Conservation (phyloP, 2,329 filamentous ascomycete species). For the Apiospora koreana region DNA sequence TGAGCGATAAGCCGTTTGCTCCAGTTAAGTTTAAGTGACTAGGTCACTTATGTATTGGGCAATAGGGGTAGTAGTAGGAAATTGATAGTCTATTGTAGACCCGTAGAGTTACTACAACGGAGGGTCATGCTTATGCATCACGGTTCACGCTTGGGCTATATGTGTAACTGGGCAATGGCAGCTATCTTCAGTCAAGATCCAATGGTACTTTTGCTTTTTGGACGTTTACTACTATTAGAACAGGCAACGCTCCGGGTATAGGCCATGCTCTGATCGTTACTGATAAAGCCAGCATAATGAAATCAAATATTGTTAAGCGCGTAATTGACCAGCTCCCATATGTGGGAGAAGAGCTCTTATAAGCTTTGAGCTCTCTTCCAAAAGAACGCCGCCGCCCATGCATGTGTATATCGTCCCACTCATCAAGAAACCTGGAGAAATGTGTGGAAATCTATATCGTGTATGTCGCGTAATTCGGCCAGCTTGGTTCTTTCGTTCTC, state of each 20-base stretch:
- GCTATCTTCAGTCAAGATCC: no score
- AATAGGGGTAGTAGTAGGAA: no score
- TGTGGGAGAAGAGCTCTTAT: constrained; percentile 26
- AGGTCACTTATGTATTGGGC: no score
- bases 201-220: background rate
- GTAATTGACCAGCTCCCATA: constrained; percentile 30
- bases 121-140: no score
- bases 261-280: constrained; percentile 6
- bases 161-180: no score
- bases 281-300: background rate
- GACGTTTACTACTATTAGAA: constrained; percentile 5
- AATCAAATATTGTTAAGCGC: constrained; percentile 14
- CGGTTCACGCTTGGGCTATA: no score
- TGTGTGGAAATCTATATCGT: constrained; percentile 16
- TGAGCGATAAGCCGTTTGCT: background rate
- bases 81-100: no score
- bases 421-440: constrained; percentile 6
- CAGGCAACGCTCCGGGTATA: constrained; percentile 11
- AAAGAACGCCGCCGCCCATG: constrained; percentile 36
- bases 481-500: background rate
- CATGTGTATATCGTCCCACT: constrained; percentile 13
- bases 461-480: constrained; percentile 19
- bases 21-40: no score
- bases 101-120: no score
- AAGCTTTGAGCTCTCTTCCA: constrained; percentile 29